Base-by-base conservation (phyloP, 176 grass and related monocot genomes). In the Elaeis guineensis region DNA sequence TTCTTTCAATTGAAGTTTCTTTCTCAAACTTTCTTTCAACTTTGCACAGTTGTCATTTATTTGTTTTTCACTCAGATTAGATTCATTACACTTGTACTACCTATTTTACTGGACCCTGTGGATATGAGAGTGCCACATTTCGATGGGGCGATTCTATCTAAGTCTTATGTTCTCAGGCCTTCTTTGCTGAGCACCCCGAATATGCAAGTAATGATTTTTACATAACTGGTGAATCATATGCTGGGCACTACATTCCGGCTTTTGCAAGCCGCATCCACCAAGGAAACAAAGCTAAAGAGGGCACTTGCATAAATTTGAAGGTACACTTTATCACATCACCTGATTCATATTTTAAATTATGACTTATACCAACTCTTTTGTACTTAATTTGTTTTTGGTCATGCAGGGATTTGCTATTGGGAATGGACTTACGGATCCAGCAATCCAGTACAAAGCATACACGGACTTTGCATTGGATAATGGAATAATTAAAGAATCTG, bases 361-460 rank as follows among this genome's bases (percentile, higher is more conserved):
- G 17, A 19, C 0, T 12, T 58, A 3, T 19, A n/a, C 14, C 3
- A 62, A 25, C 55, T 17, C 72, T 77, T 20, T 52, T 14, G 3
- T 51, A 4, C 21, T 28, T 18, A n/a, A 24, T 29, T 64, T 52
- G 49, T 48, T 18, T 8, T 12, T 66, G 6, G 59, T 77, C 50
- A 22, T 77, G 20, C 49, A 97, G 93, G 93, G 93, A 20, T 91
- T 92, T 81, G 93, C 93, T 39, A 92, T 89, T 5, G 93, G 93
- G 64, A 97, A 97, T 57, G 93, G 93, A 3, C 76, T 97, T 79
- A 97, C 93, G 0, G 71, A 92, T 82, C 93, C 93, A 17, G 84
- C 69, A 80, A 91, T 97, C 58, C 93, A 97, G 52, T 97, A 97
- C 76, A 97, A 83, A n/a, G 87, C 87, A 59, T 97, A 97, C 76